A percentile compares a stretch with the other conserved stretches of the same genome.
Conservation (phyloP, 371 early-diverging fungal genomes). For the Fennellomyces sp. region DNA sequence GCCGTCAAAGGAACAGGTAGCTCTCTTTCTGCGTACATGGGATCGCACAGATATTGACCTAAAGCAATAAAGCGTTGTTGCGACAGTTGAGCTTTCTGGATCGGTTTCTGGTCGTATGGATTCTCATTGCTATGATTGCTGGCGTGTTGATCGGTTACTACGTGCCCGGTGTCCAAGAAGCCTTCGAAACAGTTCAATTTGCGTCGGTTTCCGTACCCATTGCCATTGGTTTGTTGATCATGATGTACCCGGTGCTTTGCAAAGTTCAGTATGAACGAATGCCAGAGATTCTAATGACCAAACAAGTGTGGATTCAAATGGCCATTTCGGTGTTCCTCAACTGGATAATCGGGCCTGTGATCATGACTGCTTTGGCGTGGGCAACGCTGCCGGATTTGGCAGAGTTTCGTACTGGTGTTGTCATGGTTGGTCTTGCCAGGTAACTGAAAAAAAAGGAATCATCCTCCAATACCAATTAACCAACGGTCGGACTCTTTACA, state of each 20-base stretch:
- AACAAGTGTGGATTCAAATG: constrained; percentile 47
- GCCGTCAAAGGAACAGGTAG: background rate
- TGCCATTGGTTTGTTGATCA: constrained; percentile 63
- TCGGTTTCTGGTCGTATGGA: constrained; percentile 58
- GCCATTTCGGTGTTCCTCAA: constrained; percentile 63
- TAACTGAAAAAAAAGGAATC: no score
- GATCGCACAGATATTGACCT: background rate
- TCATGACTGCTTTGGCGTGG: constrained; percentile 79
- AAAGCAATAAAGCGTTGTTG: constrained; percentile 20
- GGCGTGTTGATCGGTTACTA: constrained; percentile 75
- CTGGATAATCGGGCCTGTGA: constrained; percentile 71
- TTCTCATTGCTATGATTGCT: constrained; percentile 62
- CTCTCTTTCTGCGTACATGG: background rate
- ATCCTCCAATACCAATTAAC: background rate
- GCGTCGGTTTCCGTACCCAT: constrained; percentile 74
- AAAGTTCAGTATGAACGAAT: constrained; percentile 67
- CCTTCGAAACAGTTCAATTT: constrained; percentile 57
- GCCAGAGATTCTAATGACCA: constrained; percentile 36
- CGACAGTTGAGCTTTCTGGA: constrained; percentile 47
- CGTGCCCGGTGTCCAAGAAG: constrained; percentile 57
- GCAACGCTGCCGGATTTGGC: constrained; percentile 70
- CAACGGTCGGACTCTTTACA: background rate
- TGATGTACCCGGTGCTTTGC: constrained; percentile 81
- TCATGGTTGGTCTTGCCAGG: constrained; percentile 72
- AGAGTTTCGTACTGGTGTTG: constrained; percentile 71